Conservation (phyloP, 176 grass and related monocot species). For the Dactylis glomerata region DNA sequence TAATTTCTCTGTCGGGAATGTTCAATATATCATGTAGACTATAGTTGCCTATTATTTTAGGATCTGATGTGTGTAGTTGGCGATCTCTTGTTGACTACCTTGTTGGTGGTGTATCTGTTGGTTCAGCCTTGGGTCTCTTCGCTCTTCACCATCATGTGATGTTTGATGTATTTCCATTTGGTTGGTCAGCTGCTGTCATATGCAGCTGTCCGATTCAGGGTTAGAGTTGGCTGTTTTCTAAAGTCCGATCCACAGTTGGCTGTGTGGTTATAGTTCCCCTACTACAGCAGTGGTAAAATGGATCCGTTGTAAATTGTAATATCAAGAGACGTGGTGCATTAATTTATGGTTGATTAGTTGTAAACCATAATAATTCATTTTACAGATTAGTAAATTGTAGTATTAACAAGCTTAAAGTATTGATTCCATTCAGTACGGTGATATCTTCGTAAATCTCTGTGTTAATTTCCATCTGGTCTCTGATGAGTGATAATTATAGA, state of each 20-base stretch:
- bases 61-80: neutral
- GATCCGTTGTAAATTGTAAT: neutral
- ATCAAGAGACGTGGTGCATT: neutral
- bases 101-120: neutral
- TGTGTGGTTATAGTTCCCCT: too few species aligned
- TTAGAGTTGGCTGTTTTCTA: too few species aligned
- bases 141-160: neutral
- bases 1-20: neutral
- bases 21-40: neutral
- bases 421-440: neutral
- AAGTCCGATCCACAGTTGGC: too few species aligned
- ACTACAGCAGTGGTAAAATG: neutral
- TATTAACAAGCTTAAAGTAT: neutral
- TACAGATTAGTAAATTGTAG: slow-evolving; percentile 6
- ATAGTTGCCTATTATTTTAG: neutral
- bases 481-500: neutral
- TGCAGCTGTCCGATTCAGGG: too few species aligned
- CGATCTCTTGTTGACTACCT: too few species aligned
- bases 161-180: neutral
- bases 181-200: neutral
- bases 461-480: neutral
- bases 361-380: neutral
- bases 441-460: neutral
- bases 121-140: neutral
- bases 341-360: neutral